A percentile compares a stretch with the other conserved stretches of the same genome.
Conservation (phyloP, 768 basidiomycete species). For the Gloeophyllum trabeum region DNA sequence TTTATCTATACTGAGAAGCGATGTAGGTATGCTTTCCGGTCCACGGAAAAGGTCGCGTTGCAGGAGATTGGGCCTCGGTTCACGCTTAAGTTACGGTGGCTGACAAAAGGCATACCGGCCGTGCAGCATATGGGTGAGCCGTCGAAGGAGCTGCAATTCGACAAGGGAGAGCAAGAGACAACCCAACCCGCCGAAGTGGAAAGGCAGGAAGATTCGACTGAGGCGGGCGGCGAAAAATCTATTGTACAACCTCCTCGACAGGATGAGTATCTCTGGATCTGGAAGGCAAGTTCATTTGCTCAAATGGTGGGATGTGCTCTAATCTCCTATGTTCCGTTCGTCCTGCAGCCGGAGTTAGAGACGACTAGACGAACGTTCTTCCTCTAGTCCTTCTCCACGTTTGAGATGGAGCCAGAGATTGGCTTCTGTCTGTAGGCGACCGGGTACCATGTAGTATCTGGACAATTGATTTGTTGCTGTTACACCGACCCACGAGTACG, state of each 20-base stretch:
- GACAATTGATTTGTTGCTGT: too few relatives aligned
- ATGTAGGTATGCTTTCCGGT: slow-evolving; percentile 81
- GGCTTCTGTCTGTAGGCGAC: too few relatives aligned
- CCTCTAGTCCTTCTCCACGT: slow-evolving; percentile 30
- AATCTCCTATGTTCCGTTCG: slow-evolving; percentile 3
- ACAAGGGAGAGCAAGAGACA: slow-evolving; percentile 21
- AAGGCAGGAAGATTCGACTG: slow-evolving; percentile 17
- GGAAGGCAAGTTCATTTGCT: slow-evolving; percentile 78
- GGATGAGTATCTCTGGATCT: slow-evolving; percentile 79
- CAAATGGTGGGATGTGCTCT: background rate
- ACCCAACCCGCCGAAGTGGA: slow-evolving; percentile 18
- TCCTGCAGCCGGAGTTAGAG: slow-evolving; percentile 78
- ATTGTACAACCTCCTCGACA: slow-evolving; percentile 47
- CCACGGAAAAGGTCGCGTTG: slow-evolving; percentile 79
- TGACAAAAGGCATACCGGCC: slow-evolving; percentile 82
- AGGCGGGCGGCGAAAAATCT: slow-evolving; percentile 18
- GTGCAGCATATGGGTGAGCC: slow-evolving; percentile 60
- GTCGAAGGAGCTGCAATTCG: slow-evolving; percentile 44
- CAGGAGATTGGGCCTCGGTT: slow-evolving; percentile 99
- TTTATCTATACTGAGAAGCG: slow-evolving; percentile 1
- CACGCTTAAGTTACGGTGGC: slow-evolving; percentile 84
- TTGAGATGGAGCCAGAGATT: too few relatives aligned
- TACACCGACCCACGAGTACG: too few relatives aligned
- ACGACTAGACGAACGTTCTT: slow-evolving; percentile 87
- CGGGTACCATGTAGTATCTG: too few relatives aligned